phyloP scores from a whole-genome alignment of 2,329 filamentous ascomycete species.

The Pseudocercospora eumusae region DNA sequence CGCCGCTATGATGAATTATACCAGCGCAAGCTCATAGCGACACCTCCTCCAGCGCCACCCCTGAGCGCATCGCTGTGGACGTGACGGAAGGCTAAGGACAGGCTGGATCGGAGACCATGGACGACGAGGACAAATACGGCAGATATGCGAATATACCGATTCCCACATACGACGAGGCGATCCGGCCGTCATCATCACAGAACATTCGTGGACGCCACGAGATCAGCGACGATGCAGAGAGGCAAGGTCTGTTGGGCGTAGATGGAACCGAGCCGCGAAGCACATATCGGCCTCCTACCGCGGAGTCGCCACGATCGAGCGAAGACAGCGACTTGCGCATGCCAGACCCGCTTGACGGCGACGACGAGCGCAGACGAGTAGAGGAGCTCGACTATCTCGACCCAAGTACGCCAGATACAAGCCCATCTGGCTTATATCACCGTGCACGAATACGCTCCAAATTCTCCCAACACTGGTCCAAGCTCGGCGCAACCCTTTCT shows the following conservation, averaged over 20 bases:
- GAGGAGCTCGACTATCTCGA: conserved; percentile 88
- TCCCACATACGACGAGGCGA: conserved; percentile 81
- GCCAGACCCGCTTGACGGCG: conserved; percentile 55
- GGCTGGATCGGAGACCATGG: conserved; percentile 2
- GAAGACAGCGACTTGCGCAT: conserved; percentile 55
- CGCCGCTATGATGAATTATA: neutral
- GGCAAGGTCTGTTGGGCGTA: conserved; percentile 70
- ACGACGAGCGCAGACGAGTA: conserved; percentile 69
- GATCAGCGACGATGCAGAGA: conserved; percentile 70
- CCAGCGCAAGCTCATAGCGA: neutral
- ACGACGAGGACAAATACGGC: conserved; percentile 29
- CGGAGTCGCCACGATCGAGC: conserved; percentile 72
- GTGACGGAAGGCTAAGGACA: neutral
- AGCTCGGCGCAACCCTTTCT: conserved; percentile 59
- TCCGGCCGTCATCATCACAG: conserved; percentile 55
- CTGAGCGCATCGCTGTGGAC: neutral
- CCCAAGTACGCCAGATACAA: conserved; percentile 32
- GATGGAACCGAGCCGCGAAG: conserved; percentile 33
- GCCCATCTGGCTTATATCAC: conserved; percentile 37
- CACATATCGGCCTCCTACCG: conserved; percentile 76
- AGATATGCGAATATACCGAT: conserved; percentile 59
- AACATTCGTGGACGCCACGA: conserved; percentile 56
- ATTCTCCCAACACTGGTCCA: conserved; percentile 60
- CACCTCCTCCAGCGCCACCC: neutral
- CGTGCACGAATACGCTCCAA: conserved; percentile 49